Percentiles rank a stretch among this genome's conserved stretches.
These are phyloP conservation scores for Linum lewisii DNA, from an alignment of 345 rosid genomes.

Conservation along the genomic window DNA sequence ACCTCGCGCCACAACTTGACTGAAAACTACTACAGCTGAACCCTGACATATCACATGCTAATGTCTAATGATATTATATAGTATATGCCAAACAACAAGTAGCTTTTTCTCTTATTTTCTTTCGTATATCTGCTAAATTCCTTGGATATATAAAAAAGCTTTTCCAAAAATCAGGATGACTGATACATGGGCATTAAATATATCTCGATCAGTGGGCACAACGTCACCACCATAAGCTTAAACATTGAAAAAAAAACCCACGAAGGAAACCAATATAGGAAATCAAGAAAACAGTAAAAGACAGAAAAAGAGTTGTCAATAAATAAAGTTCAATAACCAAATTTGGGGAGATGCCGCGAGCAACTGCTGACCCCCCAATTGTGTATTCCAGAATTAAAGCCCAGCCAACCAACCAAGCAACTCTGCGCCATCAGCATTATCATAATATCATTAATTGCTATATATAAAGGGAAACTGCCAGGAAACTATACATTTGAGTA, in stretches of 20 bases:
- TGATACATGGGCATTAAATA: not conserved
- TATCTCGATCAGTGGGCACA: not conserved
- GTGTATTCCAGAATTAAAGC: not conserved
- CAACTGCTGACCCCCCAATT: slow-evolving; percentile 2
- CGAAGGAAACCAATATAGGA: not conserved
- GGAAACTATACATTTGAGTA: not conserved
- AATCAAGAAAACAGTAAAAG: not conserved
- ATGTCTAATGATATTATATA: not conserved
- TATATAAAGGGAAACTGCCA: not conserved
- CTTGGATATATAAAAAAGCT: no score
- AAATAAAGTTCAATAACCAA: not conserved
- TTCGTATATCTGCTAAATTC: no score
- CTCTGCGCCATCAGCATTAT: not conserved
- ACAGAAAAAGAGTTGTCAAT: not conserved
- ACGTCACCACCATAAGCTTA: not conserved
- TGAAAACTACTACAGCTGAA: not conserved
- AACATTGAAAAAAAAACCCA: not conserved
- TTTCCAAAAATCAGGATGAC: no score
- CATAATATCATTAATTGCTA: not conserved
- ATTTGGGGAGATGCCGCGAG: slow-evolving; percentile 3
- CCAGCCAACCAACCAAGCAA: slow-evolving; percentile 2
- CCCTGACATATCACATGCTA: not conserved
- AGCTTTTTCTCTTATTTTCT: no score
- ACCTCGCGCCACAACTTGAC: not conserved
- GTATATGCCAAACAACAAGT: not conserved